Percentiles rank a stretch among this genome's conserved stretches.
These are phyloP conservation scores for Pichia kudriavzevii DNA, from an alignment of 1,139 yeast genomes.

Conservation along the genomic window DNA sequence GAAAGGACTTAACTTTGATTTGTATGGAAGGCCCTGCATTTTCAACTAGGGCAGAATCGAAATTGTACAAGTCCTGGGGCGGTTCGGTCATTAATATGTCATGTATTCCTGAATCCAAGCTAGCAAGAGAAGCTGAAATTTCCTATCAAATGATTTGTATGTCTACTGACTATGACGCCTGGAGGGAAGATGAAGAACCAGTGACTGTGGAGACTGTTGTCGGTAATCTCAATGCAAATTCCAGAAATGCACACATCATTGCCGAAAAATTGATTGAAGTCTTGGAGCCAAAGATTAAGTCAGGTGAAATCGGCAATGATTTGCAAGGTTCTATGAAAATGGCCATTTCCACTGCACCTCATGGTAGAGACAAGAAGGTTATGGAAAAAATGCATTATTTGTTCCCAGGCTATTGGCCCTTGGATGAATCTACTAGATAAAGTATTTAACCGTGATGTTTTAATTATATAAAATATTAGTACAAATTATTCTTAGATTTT, in stretches of 20 bases:
- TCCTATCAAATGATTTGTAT: conserved; percentile 97
- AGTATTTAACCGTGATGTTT: not conserved
- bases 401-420: conserved; percentile 89
- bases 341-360: conserved; percentile 74
- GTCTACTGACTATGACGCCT: conserved; percentile 98
- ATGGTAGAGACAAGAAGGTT: conserved; percentile 65
- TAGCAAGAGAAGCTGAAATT: conserved; percentile 95
- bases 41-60: conserved; percentile 95
- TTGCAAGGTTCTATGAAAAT: conserved; percentile 72
- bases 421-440: conserved; percentile 13
- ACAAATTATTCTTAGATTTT: not conserved
- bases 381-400: conserved; percentile 75
- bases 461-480: too few species aligned
- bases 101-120: conserved; percentile 88
- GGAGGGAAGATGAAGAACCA: conserved; percentile 93
- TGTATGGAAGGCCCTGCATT: conserved; percentile 99
- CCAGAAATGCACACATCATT: conserved; percentile 74
- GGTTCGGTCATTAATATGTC: conserved; percentile 96
- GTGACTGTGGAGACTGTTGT: conserved; percentile 96
- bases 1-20: conserved; percentile 70
- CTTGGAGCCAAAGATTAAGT: conserved; percentile 53
- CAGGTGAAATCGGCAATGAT: conserved; percentile 60
- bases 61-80: conserved; percentile 80
- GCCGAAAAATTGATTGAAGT: conserved; percentile 63
- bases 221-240: conserved; percentile 80